phyloP scores from a whole-genome alignment of 108 stramenopile genomes.

The Stephanodiscus triporus region DNA sequence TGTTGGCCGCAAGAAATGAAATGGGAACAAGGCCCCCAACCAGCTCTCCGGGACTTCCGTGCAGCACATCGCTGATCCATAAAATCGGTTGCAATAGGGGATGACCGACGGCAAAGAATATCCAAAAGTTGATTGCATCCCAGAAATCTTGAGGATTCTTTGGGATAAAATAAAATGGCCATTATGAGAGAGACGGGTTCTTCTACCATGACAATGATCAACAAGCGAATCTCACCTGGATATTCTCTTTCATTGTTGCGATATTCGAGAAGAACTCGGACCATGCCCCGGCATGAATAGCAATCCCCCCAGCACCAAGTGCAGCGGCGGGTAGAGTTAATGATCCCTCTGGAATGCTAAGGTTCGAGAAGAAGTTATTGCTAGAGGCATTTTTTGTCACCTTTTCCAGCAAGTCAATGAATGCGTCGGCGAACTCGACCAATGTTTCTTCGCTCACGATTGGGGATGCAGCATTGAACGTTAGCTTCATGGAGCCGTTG shows the following conservation, averaged over 20 bases:
- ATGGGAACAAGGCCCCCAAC: slow-evolving; percentile 76
- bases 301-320: slow-evolving; percentile 58
- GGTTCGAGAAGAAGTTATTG: slow-evolving; percentile 21
- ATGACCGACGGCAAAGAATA: slow-evolving; percentile 93
- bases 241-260: slow-evolving; percentile 74
- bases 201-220: neutral
- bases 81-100: slow-evolving; percentile 88
- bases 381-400: slow-evolving; percentile 39
- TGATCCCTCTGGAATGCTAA: slow-evolving; percentile 55
- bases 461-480: slow-evolving; percentile 80
- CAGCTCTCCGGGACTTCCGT: slow-evolving; percentile 83
- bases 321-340: slow-evolving; percentile 54
- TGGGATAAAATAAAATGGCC: neutral
- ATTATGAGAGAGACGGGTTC: neutral
- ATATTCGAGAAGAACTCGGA: slow-evolving; percentile 70
- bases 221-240: slow-evolving; percentile 20
- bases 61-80: slow-evolving; percentile 89
- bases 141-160: slow-evolving; percentile 71
- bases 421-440: slow-evolving; percentile 73
- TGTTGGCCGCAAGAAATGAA: slow-evolving; percentile 72
- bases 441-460: slow-evolving; percentile 70
- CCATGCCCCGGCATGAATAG: slow-evolving; percentile 70
- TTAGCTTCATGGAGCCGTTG: slow-evolving; percentile 72
- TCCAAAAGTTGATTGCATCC: slow-evolving; percentile 89
- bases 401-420: slow-evolving; percentile 66